Base-by-base conservation (phyloP, 148 eudicot genomes). In the Persicaria maculosa region DNA sequence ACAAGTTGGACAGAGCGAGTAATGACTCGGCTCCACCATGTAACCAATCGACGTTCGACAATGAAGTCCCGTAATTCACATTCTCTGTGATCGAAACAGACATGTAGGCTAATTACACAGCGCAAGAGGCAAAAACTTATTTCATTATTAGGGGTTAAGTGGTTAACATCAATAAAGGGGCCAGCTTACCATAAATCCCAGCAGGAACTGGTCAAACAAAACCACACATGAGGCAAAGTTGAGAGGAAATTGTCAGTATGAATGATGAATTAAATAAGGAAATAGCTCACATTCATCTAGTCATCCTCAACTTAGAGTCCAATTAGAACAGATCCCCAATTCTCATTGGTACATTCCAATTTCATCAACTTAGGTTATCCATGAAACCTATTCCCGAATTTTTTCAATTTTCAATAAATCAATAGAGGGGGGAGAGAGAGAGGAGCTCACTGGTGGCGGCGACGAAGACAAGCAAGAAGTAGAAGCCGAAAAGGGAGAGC, bases 391-490 rank as follows among this genome's bases (percentile, higher is more conserved):
- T 11, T 50, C 11, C 11, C 53, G 14, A 50, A 50, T 11, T 0
- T 12, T 50, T 50, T 10, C 53, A 59, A 9, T 20, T 22, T 22
- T 20, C 14, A 19, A 59, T 20, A 19, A 59, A 7, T 2, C 5
- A 57, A 57, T 57, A 4, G 62, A 9, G 19, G 62, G 52, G 10
- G 12, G 52, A 7, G 8, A 48, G 52, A 48, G 52, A 55, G 31
- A 7, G 3, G 7, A 31, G 68, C 92, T 80, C 73, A 95, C 99
- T 90, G 16, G 99, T 95, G 65, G 99, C 97, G 22, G 90, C 99
- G 17, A 95, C 99, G 85, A 95, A 95, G 25, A 91, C 97, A 78
- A 95, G 97, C 88, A 95, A 84, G 94, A 92, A 95, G 78, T 95
- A 88, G 90, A 95, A 95, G 0, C 99, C 99, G 80, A 95, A 95